Conservation (phyloP, 1,284 basidiomycete species). For the Ceratorhiza oryzae-sativae region DNA sequence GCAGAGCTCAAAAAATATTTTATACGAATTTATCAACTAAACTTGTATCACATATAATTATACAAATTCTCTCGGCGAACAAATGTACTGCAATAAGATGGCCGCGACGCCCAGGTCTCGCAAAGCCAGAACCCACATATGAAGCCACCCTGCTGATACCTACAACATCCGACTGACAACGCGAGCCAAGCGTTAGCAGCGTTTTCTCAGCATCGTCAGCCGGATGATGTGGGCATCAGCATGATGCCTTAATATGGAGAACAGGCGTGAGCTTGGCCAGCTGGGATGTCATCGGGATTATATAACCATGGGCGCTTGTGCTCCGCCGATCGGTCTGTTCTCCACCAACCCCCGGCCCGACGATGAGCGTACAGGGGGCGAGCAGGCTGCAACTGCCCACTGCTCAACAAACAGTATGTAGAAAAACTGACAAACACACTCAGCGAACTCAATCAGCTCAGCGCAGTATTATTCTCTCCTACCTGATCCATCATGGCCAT, state of each 20-base stretch:
- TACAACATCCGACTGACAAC: conserved; percentile 5
- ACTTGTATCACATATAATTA: too few species aligned
- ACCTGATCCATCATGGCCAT: conserved; percentile 32
- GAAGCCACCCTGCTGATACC: conserved; percentile 8
- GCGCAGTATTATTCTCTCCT: conserved; percentile 30
- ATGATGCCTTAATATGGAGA: conserved; percentile 12
- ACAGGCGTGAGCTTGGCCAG: too few species aligned
- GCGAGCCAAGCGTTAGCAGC: not conserved
- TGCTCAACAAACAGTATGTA: conserved; percentile 2
- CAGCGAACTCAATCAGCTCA: conserved; percentile 13
- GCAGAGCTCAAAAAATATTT: too few species aligned
- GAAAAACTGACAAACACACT: not conserved
- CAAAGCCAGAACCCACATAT: conserved; percentile 1
- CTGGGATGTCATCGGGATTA: too few species aligned
- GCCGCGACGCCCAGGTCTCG: not conserved
- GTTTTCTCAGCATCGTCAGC: not conserved
- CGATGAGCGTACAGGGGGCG: conserved; percentile 16
- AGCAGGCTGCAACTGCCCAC: not conserved
- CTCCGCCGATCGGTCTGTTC: not conserved
- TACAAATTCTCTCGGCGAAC: too few species aligned
- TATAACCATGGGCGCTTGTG: not conserved
- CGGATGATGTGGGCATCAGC: conserved; percentile 36
- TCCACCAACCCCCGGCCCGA: conserved; percentile 22
- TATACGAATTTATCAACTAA: too few species aligned
- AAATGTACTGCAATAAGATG: too few species aligned